A percentile compares a stretch with the other conserved stretches of the same genome.
Evolutionary conservation across 345 rosid genomes (phyloP).

Genomic region (Hibiscus tridactylites): DNA sequence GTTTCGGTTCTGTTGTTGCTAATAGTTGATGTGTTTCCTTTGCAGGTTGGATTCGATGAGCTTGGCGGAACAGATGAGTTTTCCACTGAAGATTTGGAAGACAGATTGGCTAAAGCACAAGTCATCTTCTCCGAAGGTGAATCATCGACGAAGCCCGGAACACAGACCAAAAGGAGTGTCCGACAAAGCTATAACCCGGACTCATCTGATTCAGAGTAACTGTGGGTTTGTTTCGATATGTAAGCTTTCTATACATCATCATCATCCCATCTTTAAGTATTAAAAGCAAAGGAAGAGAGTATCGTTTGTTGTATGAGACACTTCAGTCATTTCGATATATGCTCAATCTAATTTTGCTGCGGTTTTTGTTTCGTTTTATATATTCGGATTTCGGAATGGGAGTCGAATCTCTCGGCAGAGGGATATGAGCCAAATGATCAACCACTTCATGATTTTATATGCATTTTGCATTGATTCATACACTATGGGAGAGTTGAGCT

Average conservation of each 20-base stretch:
- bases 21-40: neutral
- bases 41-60: slow-evolving; percentile 89
- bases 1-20: neutral
- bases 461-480: neutral
- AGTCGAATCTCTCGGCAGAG: neutral
- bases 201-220: slow-evolving; percentile 56
- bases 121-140: slow-evolving; percentile 80
- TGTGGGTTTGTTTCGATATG: neutral
- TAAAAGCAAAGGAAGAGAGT: neutral
- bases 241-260: neutral
- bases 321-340: neutral
- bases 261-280: neutral
- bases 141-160: slow-evolving; percentile 49
- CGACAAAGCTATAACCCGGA: slow-evolving; percentile 52
- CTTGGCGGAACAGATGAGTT: slow-evolving; percentile 93
- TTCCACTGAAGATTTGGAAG: slow-evolving; percentile 82
- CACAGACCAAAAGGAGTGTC: slow-evolving; percentile 56
- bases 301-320: neutral
- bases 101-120: slow-evolving; percentile 81
- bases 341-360: neutral
- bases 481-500: no score
- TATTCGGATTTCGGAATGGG: neutral
- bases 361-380: neutral
- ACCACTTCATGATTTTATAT: neutral
- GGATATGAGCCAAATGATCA: neutral